phyloP scores from a whole-genome alignment of 306 rosid species.

The Inga leiocalycina region DNA sequence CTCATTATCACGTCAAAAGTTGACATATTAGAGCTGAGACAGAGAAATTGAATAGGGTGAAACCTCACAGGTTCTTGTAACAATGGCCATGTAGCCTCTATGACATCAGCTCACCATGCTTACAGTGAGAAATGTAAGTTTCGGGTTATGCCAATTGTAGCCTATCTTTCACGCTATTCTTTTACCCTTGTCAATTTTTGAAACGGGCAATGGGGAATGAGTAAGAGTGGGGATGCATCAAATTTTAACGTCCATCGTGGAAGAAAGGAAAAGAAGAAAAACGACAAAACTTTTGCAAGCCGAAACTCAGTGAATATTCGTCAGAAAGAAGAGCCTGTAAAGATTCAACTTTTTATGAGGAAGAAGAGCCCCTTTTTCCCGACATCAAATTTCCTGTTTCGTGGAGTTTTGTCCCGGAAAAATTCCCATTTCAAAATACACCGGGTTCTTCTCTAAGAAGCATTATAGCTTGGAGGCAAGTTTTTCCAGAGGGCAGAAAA shows the following conservation, averaged over 20 bases:
- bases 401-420: constrained; percentile 18
- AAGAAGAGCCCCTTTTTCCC: constrained; percentile 16
- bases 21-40: background rate
- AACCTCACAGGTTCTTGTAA: background rate
- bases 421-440: constrained; percentile 15
- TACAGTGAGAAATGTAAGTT: background rate
- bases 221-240: background rate
- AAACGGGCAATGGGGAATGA: background rate
- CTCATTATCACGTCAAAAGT: background rate
- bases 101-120: background rate
- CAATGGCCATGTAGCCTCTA: background rate
- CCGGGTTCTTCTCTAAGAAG: background rate
- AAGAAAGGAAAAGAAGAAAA: background rate
- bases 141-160: background rate
- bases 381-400: constrained; percentile 1
- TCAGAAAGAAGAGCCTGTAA: constrained; percentile 7
- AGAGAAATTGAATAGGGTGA: background rate
- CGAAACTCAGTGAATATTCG: constrained; percentile 29
- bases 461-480: background rate
- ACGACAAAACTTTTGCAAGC: background rate
- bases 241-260: background rate
- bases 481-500: background rate
- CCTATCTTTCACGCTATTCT: background rate
- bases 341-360: background rate
- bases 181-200: background rate